phyloP scores from a whole-genome alignment of 2,329 filamentous ascomycete species.

The Colletotrichum somersetense region DNA sequence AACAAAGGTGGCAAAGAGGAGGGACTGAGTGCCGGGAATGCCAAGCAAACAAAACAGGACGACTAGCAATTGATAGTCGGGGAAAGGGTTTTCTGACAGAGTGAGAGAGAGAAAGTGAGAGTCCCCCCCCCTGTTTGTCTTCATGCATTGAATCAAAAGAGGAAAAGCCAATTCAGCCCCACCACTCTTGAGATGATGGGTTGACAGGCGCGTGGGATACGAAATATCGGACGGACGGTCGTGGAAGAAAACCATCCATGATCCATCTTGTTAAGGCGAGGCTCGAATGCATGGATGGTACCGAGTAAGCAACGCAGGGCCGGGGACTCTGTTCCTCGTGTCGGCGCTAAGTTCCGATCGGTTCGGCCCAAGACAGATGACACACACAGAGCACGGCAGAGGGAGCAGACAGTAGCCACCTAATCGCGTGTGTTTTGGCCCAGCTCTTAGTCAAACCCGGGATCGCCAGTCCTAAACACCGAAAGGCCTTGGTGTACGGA shows the following conservation, averaged over 20 bases:
- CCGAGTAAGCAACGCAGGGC: background rate
- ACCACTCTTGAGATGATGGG: background rate
- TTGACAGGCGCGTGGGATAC: background rate
- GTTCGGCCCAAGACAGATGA: slow-evolving; percentile 40
- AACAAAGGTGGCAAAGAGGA: slow-evolving; percentile 19
- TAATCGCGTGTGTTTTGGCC: background rate
- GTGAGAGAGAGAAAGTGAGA: too few relatives aligned
- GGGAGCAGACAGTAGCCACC: background rate
- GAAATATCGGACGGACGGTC: background rate
- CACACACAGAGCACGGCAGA: slow-evolving; percentile 26
- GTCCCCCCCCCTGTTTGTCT: background rate
- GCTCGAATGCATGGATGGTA: background rate
- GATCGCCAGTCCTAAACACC: slow-evolving; percentile 8
- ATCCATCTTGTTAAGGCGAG: background rate
- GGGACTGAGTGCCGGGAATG: slow-evolving; percentile 4
- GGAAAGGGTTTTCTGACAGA: background rate
- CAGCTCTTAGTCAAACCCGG: slow-evolving; percentile 1
- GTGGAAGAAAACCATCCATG: background rate
- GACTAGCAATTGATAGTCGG: background rate
- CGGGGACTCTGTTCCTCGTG: slow-evolving; percentile 5
- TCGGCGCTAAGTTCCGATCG: slow-evolving; percentile 37
- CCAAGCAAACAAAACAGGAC: slow-evolving; percentile 9
- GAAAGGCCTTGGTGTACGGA: background rate
- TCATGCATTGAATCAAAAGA: background rate
- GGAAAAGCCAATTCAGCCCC: background rate